phyloP scores from a whole-genome alignment of 352 stramenopile genomes.

The Globisporangium okanoganense region DNA sequence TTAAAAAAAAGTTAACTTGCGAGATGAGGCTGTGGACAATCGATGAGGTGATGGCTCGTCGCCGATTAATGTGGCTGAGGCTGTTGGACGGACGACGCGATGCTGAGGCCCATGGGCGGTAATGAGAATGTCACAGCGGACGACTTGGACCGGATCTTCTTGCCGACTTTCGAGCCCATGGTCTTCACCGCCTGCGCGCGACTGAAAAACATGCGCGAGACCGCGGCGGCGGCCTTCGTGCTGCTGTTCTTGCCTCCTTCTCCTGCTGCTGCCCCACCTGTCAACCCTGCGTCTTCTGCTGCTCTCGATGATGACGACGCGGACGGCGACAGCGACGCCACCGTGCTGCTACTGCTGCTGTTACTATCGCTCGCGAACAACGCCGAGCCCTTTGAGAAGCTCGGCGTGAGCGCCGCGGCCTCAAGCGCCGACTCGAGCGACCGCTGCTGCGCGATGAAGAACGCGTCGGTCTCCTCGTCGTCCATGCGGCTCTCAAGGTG shows the following conservation, averaged over 20 bases:
- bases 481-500: constrained; percentile 42
- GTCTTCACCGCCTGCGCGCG: constrained; percentile 58
- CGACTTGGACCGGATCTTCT: constrained; percentile 54
- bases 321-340: not conserved
- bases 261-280: not conserved
- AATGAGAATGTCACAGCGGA: constrained; percentile 63
- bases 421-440: constrained; percentile 47
- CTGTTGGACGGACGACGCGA: constrained; percentile 50
- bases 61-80: constrained; percentile 16
- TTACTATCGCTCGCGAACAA: constrained; percentile 3
- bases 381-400: not conserved
- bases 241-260: constrained; percentile 11
- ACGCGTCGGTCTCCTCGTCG: constrained; percentile 62
- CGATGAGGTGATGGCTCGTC: not conserved
- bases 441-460: constrained; percentile 67
- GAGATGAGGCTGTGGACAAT: not conserved
- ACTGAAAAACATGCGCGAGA: constrained; percentile 47
- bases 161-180: constrained; percentile 55
- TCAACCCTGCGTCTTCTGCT: not conserved
- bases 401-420: constrained; percentile 12
- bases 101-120: constrained; percentile 61
- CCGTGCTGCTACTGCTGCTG: constrained; percentile 2
- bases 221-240: constrained; percentile 19
- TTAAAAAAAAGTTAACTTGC: constrained; percentile 2
- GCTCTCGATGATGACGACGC: not conserved